Conservation (phyloP, 352 stramenopile genomes). For the Phytopythium cucurbitacearum region DNA sequence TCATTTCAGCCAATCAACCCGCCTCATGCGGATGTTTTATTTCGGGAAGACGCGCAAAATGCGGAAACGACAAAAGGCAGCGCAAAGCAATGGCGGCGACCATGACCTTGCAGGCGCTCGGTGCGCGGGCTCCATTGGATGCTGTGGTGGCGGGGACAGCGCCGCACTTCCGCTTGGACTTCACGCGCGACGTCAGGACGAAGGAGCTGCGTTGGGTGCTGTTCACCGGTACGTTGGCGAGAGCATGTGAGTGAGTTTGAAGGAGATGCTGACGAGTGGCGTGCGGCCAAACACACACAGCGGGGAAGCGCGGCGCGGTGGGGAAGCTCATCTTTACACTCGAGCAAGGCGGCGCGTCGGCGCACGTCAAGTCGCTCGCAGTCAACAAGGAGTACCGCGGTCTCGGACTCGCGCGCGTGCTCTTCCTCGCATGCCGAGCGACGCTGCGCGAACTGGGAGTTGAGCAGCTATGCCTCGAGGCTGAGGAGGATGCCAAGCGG, state of each 20-base stretch:
- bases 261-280: neutral
- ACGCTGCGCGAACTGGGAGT: constrained; percentile 59
- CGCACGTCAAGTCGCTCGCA: constrained; percentile 76
- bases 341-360: constrained; percentile 32
- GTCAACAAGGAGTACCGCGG: constrained; percentile 68
- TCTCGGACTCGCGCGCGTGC: constrained; percentile 63
- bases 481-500: constrained; percentile 61
- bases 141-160: constrained; percentile 35
- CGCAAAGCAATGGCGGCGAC: constrained; percentile 1
- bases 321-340: constrained; percentile 84
- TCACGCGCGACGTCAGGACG: constrained; percentile 53
- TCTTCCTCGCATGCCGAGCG: constrained; percentile 68
- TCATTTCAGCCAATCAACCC: no score
- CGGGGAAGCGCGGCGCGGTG: constrained; percentile 48
- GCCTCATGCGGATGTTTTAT: no score
- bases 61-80: no score
- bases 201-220: constrained; percentile 84
- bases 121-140: constrained; percentile 26
- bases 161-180: constrained; percentile 67
- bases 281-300: constrained; percentile 9
- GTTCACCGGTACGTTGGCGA: constrained; percentile 41
- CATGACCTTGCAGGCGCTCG: constrained; percentile 14
- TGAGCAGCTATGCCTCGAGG: constrained; percentile 47
- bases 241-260: neutral
- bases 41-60: no score